phyloP scores from a whole-genome alignment of 169 alveolate species.

The Eimeria sp. region DNA sequence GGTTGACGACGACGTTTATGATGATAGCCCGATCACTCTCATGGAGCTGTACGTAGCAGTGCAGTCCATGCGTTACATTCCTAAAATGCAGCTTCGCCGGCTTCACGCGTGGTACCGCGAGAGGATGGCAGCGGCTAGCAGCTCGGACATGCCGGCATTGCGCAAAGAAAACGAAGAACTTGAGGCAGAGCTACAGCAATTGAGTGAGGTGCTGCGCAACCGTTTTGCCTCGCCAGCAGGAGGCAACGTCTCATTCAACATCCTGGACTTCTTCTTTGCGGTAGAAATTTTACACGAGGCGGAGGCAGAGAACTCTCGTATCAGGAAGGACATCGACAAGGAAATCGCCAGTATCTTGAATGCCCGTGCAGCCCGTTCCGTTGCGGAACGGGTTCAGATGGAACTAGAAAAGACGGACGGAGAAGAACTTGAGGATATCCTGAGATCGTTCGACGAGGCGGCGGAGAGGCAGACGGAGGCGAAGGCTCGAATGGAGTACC shows the following conservation, averaged over 20 bases:
- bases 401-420: conserved; percentile 43
- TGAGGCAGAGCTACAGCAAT: conserved; percentile 73
- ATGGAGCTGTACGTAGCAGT: conserved; percentile 85
- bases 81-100: conserved; percentile 78
- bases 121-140: conserved; percentile 75
- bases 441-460: conserved; percentile 51
- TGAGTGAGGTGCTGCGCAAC: conserved; percentile 78
- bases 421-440: conserved; percentile 29
- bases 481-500: conserved; percentile 51
- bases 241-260: conserved; percentile 18
- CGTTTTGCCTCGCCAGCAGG: conserved; percentile 40
- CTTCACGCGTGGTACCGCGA: conserved; percentile 82
- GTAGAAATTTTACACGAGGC: conserved; percentile 81
- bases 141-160: conserved; percentile 73
- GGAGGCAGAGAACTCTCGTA: conserved; percentile 63
- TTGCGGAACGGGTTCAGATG: conserved; percentile 78
- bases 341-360: conserved; percentile 44
- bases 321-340: conserved; percentile 64
- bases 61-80: conserved; percentile 84
- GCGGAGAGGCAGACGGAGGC: neutral
- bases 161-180: conserved; percentile 83
- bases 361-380: conserved; percentile 76
- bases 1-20: conserved; percentile 82
- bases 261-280: conserved; percentile 81
- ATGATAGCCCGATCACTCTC: conserved; percentile 84